Evolutionary conservation across 2,329 filamentous ascomycete genomes (phyloP).

Genomic region (Zasmidium citrigriseum): DNA sequence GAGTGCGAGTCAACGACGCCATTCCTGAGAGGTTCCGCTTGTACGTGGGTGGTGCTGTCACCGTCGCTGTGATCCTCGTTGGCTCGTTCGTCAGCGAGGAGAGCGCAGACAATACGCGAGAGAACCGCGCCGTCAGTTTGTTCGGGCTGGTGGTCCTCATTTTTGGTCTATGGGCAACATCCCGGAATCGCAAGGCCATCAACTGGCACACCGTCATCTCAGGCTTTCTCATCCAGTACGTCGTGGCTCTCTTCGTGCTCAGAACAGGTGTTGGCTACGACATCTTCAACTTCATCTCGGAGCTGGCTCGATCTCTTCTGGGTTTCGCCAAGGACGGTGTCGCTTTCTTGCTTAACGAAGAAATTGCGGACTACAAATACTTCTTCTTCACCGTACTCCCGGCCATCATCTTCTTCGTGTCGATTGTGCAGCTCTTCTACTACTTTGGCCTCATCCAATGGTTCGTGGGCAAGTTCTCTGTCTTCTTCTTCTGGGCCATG

Average conservation of each 20-base stretch:
- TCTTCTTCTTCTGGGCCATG: constrained; percentile 89
- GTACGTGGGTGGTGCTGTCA: constrained; percentile 62
- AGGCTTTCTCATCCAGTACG: constrained; percentile 84
- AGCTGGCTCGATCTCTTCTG: constrained; percentile 71
- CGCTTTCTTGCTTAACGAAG: constrained; percentile 64
- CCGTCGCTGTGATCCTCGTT: constrained; percentile 73
- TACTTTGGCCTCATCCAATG: constrained; percentile 81
- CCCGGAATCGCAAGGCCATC: constrained; percentile 63
- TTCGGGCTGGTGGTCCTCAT: constrained; percentile 77
- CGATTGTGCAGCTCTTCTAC: constrained; percentile 84
- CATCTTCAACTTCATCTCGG: constrained; percentile 87
- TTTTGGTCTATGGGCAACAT: constrained; percentile 67
- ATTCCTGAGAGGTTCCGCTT: constrained; percentile 69
- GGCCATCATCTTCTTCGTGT: constrained; percentile 94
- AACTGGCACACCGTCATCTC: constrained; percentile 65
- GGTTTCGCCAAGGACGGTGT: constrained; percentile 75
- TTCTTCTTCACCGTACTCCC: constrained; percentile 83
- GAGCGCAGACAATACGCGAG: constrained; percentile 72
- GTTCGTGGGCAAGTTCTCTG: constrained; percentile 84
- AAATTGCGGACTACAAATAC: constrained; percentile 52
- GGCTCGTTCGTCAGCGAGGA: constrained; percentile 75
- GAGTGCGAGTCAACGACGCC: constrained; percentile 56
- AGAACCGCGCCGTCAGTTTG: constrained; percentile 76
- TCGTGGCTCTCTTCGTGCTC: constrained; percentile 85
- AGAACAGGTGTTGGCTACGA: constrained; percentile 77